phyloP scores from a whole-genome alignment of 768 basidiomycete species.

The Tylopilus rubrobrunneus region DNA sequence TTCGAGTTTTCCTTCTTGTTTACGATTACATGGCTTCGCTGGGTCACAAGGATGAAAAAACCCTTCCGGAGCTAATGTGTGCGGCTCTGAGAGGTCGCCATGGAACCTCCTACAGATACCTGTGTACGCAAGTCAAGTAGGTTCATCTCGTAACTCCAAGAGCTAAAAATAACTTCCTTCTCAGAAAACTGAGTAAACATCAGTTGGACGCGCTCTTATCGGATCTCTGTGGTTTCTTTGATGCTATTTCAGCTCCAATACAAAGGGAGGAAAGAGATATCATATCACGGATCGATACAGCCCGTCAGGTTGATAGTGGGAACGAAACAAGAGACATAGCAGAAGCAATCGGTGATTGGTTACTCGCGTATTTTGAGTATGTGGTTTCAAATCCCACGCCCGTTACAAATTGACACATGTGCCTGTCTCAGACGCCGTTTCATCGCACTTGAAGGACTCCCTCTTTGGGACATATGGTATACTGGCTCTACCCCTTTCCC shows the following conservation, averaged over 20 bases:
- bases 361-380: constrained; percentile 49
- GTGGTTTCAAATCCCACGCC: constrained; percentile 11
- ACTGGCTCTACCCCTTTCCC: constrained; percentile 63
- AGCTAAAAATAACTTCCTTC: constrained; percentile 14
- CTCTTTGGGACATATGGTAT: constrained; percentile 73
- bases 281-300: constrained; percentile 23
- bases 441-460: constrained; percentile 44
- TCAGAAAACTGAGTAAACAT: constrained; percentile 40
- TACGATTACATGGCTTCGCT: constrained; percentile 41
- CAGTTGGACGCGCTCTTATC: constrained; percentile 38
- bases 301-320: constrained; percentile 18
- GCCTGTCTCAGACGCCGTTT: constrained; percentile 37
- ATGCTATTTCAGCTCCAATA: constrained; percentile 28
- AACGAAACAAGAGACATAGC: constrained; percentile 18
- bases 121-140: constrained; percentile 49
- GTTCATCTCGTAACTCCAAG: constrained; percentile 9
- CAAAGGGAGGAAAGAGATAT: constrained; percentile 34
- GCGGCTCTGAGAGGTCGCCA: constrained; percentile 42
- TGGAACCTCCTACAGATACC: constrained; percentile 39
- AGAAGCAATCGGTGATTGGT: constrained; percentile 43
- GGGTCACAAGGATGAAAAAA: constrained; percentile 39
- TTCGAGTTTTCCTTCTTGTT: constrained; percentile 42
- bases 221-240: constrained; percentile 38
- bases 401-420: background rate
- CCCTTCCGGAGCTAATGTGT: constrained; percentile 41